A percentile compares a stretch with the other conserved stretches of the same genome.
These are phyloP conservation scores for Fraxinus xanthoxyloides DNA, from an alignment of 305 asterid genomes.

Conservation along the genomic window DNA sequence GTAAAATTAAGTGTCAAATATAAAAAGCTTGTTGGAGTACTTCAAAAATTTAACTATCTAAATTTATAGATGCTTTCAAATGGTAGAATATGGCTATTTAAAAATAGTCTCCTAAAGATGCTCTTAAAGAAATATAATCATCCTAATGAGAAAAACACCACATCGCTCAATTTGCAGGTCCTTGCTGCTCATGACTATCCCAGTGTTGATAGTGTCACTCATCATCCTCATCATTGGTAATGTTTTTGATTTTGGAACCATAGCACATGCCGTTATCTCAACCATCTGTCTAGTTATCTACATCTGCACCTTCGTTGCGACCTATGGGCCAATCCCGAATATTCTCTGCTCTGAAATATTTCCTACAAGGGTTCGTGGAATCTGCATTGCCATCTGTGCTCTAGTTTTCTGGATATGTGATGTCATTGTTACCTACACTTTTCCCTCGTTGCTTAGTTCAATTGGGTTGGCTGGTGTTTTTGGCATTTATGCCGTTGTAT, in stretches of 20 bases:
- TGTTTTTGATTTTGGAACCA: constrained; percentile 45
- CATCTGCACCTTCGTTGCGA: constrained; percentile 80
- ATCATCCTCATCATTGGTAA: constrained; percentile 59
- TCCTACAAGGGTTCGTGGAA: constrained; percentile 87
- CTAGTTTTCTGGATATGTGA: constrained; percentile 83
- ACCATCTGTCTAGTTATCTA: constrained; percentile 67
- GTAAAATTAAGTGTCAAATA: not conserved
- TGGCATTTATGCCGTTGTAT: constrained; percentile 63
- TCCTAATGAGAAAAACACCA: no score
- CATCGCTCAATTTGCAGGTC: constrained; percentile 60
- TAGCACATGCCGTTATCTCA: constrained; percentile 65
- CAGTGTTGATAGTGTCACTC: constrained; percentile 58
- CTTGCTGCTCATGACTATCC: constrained; percentile 68
- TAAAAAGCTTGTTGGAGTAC: not conserved
- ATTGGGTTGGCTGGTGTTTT: constrained; percentile 81
- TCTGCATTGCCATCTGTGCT: constrained; percentile 84
- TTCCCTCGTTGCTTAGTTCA: constrained; percentile 70
- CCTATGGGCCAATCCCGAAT: constrained; percentile 75
- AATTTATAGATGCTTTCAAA: not conserved
- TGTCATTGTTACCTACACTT: constrained; percentile 74
- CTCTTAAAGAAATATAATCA: not conserved
- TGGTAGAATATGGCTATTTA: no score
- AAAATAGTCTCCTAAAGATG: not conserved
- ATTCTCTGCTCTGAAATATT: constrained; percentile 29
- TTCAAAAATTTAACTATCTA: no score